A percentile compares a stretch with the other conserved stretches of the same genome.
These are phyloP conservation scores for Zea mays DNA, from an alignment of 176 grass and related monocot genomes.

Conservation along the genomic window DNA sequence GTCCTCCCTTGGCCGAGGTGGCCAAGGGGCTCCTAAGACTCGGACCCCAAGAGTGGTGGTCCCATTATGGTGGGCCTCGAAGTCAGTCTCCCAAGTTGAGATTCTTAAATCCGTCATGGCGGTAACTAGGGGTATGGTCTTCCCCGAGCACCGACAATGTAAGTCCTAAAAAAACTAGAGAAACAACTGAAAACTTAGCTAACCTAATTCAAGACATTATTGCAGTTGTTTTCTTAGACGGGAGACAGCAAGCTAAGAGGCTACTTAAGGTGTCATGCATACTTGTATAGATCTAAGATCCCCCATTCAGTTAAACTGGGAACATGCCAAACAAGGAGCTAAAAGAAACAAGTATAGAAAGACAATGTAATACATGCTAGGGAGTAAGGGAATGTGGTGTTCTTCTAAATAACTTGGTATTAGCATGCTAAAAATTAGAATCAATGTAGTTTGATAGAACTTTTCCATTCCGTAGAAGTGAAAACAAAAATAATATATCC, in stretches of 20 bases:
- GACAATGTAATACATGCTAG: not conserved
- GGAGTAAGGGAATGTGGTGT: not conserved
- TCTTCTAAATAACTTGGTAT: not conserved
- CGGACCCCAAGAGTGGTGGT: too few species aligned
- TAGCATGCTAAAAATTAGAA: not conserved
- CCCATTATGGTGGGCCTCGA: too few species aligned
- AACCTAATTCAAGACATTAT: not conserved
- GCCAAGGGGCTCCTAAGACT: too few species aligned
- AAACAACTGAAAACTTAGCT: slow-evolving; percentile 19
- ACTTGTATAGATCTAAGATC: not conserved
- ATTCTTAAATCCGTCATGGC: too few species aligned
- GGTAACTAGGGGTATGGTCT: too few species aligned
- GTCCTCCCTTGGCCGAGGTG: too few species aligned
- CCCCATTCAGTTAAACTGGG: not conserved
- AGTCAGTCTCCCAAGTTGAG: too few species aligned
- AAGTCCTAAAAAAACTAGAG: not conserved
- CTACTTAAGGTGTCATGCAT: not conserved
- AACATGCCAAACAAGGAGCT: not conserved
- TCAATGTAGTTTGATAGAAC: not conserved
- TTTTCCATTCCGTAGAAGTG: not conserved
- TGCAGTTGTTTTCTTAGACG: not conserved
- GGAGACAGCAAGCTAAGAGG: slow-evolving; percentile 1
- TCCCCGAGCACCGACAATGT: not conserved
- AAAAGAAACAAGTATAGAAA: slow-evolving; percentile 6
- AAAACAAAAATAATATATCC: slow-evolving; percentile 3